A percentile compares a stretch with the other conserved stretches of the same genome.
Evolutionary conservation across 1,284 basidiomycete species (phyloP).

Genomic region (Boletus hoseneyae): DNA sequence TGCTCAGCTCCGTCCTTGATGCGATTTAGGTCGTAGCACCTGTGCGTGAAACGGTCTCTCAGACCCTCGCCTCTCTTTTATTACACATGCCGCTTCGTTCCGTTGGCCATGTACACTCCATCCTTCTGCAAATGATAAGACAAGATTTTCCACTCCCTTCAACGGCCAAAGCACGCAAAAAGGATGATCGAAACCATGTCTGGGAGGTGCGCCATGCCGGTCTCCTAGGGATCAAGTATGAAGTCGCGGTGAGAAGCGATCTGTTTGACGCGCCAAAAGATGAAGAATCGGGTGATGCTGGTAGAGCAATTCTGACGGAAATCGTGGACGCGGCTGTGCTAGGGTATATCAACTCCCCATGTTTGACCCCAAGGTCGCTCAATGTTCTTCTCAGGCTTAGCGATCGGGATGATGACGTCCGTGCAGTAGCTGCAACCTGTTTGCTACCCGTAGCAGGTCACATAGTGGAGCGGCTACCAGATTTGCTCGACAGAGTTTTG

Average conservation of each 20-base stretch:
- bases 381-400: conserved; percentile 56
- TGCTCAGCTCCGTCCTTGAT: conserved; percentile 3
- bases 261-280: conserved; percentile 56
- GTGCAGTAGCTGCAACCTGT: conserved; percentile 92
- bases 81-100: conserved; percentile 81
- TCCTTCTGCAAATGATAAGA: conserved; percentile 90
- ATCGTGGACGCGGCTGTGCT: conserved; percentile 87
- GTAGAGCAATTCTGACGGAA: conserved; percentile 60
- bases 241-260: conserved; percentile 90
- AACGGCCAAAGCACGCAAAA: conserved; percentile 38
- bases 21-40: conserved; percentile 81
- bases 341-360: conserved; percentile 54
- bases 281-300: conserved; percentile 35
- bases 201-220: conserved; percentile 99
- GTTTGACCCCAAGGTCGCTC: conserved; percentile 8
- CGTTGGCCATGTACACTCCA: conserved; percentile 76
- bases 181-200: conserved; percentile 62
- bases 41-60: conserved; percentile 94
- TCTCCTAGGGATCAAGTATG: conserved; percentile 94
- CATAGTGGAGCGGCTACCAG: conserved; percentile 75
- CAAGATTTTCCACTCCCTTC: conserved; percentile 66
- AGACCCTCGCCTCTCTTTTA: conserved; percentile 88
- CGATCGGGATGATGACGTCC: conserved; percentile 95
- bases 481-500: conserved; percentile 71
- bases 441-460: conserved; percentile 82